Conservation (phyloP, 2,329 filamentous ascomycete genomes). For the Botrytis aclada region DNA sequence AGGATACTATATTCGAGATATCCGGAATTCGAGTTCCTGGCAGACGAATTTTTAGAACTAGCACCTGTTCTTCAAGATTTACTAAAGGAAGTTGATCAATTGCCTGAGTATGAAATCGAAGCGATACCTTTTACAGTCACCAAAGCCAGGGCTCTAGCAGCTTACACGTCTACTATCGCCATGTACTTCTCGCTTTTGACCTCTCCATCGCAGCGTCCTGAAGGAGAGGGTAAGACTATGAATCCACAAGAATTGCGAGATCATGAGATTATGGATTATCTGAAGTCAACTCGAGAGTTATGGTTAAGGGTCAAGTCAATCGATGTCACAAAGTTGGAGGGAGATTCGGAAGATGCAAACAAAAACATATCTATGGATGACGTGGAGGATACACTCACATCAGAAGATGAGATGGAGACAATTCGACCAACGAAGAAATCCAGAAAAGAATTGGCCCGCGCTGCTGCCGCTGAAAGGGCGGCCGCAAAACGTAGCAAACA, state of each 20-base stretch:
- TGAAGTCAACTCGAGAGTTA: constrained; percentile 74
- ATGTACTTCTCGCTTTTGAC: constrained; percentile 96
- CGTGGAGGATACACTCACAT: constrained; percentile 34
- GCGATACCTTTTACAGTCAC: constrained; percentile 43
- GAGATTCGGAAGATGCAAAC: constrained; percentile 34
- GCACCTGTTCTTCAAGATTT: constrained; percentile 58
- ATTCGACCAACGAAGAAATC: constrained; percentile 11
- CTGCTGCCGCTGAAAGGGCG: constrained; percentile 41
- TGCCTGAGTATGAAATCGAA: constrained; percentile 30
- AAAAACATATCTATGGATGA: constrained; percentile 27
- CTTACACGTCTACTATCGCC: constrained; percentile 80
- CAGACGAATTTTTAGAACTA: constrained; percentile 58
- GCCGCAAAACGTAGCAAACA: constrained; percentile 34
- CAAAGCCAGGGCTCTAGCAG: constrained; percentile 76
- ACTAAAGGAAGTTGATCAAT: constrained; percentile 52
- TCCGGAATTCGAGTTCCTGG: constrained; percentile 85
- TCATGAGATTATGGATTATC: constrained; percentile 83
- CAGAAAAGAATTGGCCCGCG: constrained; percentile 41
- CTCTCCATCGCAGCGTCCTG: constrained; percentile 64
- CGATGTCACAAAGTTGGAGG: constrained; percentile 36
- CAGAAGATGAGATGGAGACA: constrained; percentile 7
- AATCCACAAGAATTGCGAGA: constrained; percentile 79
- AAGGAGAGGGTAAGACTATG: constrained; percentile 56
- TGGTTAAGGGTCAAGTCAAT: constrained; percentile 75
- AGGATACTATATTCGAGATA: constrained; percentile 77